Base-by-base conservation (phyloP, 495 filamentous ascomycete genomes). In the Lasiosphaeris hirsuta region DNA sequence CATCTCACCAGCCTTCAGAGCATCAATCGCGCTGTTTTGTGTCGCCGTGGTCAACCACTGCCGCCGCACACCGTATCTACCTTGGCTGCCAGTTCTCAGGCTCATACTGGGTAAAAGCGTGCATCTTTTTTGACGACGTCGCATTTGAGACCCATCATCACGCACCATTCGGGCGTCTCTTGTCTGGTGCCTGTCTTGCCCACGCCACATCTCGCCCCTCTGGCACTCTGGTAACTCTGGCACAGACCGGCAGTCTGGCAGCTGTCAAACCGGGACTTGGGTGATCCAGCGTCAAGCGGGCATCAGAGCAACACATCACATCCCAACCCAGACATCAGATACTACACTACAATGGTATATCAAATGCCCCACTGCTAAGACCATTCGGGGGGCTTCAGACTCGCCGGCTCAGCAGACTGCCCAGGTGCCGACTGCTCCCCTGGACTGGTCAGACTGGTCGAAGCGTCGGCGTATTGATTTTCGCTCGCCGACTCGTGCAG, bases 401-500 rank as follows among this genome's bases (percentile, higher is more conserved):
- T 49, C 46, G 46, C 18, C 14, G 43, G 23, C 10, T 10, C 43
- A 23, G 1, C 18, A 46, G 43, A 17, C 43, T 46, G 43, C 17
- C 6, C 23, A 30, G 23, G 23, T 30, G 23, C 23, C 23, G 23
- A 46, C 43, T 17, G 8, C 43, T 46, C 17, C 30, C 15, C 43
- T 7, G n/a, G 15, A 18, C 45, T 30, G 30, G 45, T 13, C 46
- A 14, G 13, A 33, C 49, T 19, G 49, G 34, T 35, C 49, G 49
- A 51, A 8, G 15, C 35, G 34, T 19, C 49, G 34, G 35, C 36
- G 49, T 17, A 39, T 30, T 30, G 23, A 19, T 18, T 34, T 46
- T 55, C 23, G 40, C 37, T 46, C 51, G 51, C 51, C 51, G 52
- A 55, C 39, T 43, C 52, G 52, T 55, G 52, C 52, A 55, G 52